phyloP scores from a whole-genome alignment of 352 stramenopile species.

The Phytophthora uliginosa region DNA sequence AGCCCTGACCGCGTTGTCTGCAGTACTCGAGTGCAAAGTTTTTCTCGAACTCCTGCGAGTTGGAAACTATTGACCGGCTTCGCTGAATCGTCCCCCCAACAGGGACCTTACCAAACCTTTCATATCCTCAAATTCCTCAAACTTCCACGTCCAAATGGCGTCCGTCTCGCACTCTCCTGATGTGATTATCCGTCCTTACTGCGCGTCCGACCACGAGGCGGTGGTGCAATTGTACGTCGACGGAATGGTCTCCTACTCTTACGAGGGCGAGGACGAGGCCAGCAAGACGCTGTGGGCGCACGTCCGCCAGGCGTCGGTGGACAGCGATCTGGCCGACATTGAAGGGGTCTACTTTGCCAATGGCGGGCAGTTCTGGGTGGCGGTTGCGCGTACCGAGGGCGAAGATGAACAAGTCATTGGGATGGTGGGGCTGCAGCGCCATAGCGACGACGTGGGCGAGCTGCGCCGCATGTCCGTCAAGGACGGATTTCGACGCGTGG shows the following conservation, averaged over 20 bases:
- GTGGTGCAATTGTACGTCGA: constrained; percentile 40
- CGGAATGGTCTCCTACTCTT: constrained; percentile 45
- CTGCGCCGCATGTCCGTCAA: constrained; percentile 54
- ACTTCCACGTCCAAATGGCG: constrained; percentile 7
- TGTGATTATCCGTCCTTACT: constrained; percentile 37
- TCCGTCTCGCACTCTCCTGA: neutral
- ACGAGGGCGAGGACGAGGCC: constrained; percentile 34
- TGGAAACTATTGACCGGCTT: too few species aligned
- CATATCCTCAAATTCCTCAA: neutral
- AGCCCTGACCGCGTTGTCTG: neutral
- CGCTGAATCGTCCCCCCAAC: too few species aligned
- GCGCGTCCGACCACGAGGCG: constrained; percentile 24
- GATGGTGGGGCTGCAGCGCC: constrained; percentile 45
- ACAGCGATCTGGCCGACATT: constrained; percentile 45
- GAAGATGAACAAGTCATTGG: constrained; percentile 27
- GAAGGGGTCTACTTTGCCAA: constrained; percentile 26
- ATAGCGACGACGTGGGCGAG: constrained; percentile 33
- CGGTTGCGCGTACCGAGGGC: constrained; percentile 10
- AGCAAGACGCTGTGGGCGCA: constrained; percentile 22
- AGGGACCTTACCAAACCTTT: neutral
- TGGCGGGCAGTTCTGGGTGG: constrained; percentile 52
- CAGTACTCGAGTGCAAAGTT: too few species aligned
- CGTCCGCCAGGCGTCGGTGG: constrained; percentile 38
- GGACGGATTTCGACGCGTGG: constrained; percentile 34
- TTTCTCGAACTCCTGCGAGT: too few species aligned